Conservation (phyloP, 2,329 filamentous ascomycete species). For the Bimuria novae-zelandiae region DNA sequence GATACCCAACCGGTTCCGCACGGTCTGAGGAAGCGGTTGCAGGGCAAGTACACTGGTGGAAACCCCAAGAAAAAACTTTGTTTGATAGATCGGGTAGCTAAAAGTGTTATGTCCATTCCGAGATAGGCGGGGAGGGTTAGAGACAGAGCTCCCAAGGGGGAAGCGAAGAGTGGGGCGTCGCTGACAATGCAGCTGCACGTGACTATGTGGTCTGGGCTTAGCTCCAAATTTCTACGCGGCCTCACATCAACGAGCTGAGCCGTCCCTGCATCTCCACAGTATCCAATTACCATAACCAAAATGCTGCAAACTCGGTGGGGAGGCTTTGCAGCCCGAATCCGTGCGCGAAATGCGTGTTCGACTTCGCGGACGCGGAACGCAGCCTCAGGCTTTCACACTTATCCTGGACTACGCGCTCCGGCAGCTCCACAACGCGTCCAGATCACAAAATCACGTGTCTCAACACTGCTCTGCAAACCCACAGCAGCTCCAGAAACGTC, state of each 20-base stretch:
- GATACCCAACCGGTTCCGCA: no score
- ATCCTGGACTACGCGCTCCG: constrained; percentile 16
- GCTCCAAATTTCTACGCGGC: not conserved
- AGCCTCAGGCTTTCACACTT: constrained; percentile 13
- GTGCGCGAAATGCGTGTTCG: not conserved
- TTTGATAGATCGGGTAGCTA: no score
- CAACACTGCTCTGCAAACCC: not conserved
- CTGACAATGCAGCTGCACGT: not conserved
- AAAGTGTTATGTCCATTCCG: no score
- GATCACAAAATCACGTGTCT: constrained; percentile 23
- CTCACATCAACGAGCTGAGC: not conserved
- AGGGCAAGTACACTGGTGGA: no score
- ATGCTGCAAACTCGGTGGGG: constrained; percentile 6
- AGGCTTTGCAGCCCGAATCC: not conserved
- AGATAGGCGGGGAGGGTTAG: no score
- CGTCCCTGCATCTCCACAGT: not conserved
- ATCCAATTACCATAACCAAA: not conserved
- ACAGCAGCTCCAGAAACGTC: not conserved
- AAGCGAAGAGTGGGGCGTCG: not conserved
- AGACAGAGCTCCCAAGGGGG: no score
- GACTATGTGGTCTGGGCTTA: not conserved
- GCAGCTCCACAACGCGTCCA: constrained; percentile 15
- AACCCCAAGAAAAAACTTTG: no score
- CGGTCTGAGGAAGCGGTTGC: not conserved
- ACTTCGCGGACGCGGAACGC: constrained; percentile 5